A percentile compares a stretch with the other conserved stretches of the same genome.
Conservation (phyloP, 495 filamentous ascomycete genomes). For the Lasiosphaeria ovina region DNA sequence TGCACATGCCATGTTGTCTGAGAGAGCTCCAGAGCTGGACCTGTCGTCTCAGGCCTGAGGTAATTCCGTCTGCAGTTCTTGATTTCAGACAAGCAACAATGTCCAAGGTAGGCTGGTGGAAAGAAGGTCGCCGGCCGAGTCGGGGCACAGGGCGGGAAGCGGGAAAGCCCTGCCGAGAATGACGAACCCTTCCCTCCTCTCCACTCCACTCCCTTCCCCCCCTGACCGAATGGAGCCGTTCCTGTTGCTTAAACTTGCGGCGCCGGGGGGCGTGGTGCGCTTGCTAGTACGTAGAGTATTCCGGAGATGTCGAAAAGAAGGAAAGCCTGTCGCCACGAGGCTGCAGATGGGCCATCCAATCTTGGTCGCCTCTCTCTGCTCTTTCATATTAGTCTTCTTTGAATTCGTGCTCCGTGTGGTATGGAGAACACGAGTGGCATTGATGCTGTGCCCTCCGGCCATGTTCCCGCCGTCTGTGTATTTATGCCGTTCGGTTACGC, state of each 20-base stretch:
- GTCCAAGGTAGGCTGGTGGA: too few species aligned
- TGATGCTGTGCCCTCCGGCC: conserved; percentile 8
- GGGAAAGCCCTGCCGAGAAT: conserved; percentile 11
- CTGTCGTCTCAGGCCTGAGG: too few species aligned
- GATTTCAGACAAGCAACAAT: too few species aligned
- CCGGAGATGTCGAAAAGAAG: too few species aligned
- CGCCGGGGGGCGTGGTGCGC: background rate
- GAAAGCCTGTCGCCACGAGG: conserved; percentile 1
- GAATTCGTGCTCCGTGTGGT: too few species aligned
- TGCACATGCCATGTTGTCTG: too few species aligned
- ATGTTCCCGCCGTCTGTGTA: conserved; percentile 10
- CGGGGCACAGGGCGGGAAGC: background rate
- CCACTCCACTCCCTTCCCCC: background rate
- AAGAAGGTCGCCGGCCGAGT: too few species aligned
- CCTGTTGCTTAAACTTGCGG: background rate
- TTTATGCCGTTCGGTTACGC: background rate
- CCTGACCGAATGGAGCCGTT: background rate
- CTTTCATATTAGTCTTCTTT: too few species aligned
- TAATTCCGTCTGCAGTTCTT: too few species aligned
- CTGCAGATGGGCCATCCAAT: background rate
- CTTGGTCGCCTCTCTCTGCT: background rate
- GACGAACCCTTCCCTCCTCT: background rate
- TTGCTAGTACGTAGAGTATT: background rate
- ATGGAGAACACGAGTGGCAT: conserved; percentile 2
- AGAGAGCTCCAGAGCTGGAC: too few species aligned